Conservation (phyloP, 2,329 filamentous ascomycete species). For the Elsinoe ampelina region DNA sequence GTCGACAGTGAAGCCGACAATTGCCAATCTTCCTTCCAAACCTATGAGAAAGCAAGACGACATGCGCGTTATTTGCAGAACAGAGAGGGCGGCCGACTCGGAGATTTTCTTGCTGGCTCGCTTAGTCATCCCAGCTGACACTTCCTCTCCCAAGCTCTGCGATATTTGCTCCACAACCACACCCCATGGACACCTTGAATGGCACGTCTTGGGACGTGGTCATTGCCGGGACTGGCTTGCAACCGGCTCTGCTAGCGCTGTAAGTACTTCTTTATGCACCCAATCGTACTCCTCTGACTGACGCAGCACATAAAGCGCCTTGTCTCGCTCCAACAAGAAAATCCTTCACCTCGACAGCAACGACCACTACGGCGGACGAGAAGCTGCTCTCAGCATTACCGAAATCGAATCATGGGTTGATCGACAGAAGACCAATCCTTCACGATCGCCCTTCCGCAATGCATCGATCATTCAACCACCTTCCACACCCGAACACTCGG, state of each 20-base stretch:
- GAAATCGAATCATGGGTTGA: constrained; percentile 70
- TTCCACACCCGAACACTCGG: constrained; percentile 18
- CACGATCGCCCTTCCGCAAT: constrained; percentile 21
- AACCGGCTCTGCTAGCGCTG: constrained; percentile 46
- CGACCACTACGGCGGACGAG: constrained; percentile 75
- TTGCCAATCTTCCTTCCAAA: constrained; percentile 14
- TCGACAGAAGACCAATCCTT: constrained; percentile 23
- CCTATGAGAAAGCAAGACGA: constrained; percentile 25
- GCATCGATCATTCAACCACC: constrained; percentile 28
- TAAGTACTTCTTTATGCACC: constrained; percentile 29
- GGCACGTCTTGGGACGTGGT: constrained; percentile 44
- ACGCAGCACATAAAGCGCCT: constrained; percentile 64
- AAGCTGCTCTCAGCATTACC: constrained; percentile 75
- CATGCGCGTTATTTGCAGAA: constrained; percentile 26
- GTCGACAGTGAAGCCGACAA: constrained; percentile 36
- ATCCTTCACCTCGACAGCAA: constrained; percentile 84
- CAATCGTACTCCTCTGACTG: constrained; percentile 55
- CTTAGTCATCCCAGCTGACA: constrained; percentile 12
- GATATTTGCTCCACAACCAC: constrained; percentile 9
- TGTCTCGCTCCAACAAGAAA: constrained; percentile 86
- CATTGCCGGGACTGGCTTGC: constrained; percentile 44
- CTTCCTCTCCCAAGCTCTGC: constrained; percentile 1
- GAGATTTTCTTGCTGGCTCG: not conserved
- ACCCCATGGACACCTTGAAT: constrained; percentile 41
- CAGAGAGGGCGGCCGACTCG: constrained; percentile 9